Evolutionary conservation across 2,329 filamentous ascomycete genomes (phyloP), one percentile per base, ranked within the genome.

Genomic region (Sphaerulina vaccinii): DNA sequence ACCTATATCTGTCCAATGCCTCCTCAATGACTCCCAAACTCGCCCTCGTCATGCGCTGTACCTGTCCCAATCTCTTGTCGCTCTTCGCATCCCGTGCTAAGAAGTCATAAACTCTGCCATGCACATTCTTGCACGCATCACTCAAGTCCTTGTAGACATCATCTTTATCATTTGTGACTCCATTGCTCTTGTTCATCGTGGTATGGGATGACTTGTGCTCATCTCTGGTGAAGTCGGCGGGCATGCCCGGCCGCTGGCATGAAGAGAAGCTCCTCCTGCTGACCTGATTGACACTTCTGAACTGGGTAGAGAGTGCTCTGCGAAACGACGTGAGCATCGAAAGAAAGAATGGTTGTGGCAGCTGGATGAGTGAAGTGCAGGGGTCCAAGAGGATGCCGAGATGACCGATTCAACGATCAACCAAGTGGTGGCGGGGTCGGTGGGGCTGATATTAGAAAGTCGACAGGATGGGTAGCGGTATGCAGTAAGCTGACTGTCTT

Each of bases 1-100:
- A 93, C 85, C 80, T 80, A 70, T 96, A 97, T 66, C 79, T 79
- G 57, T 81, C 72, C 65, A 96, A 75, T 11, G 91, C 88, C 63
- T 89, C 81, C 55, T 83, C 80, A 52, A 96, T 83, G 18, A 96
- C 84, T 18, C 72, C 78, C 64, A 95, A 77, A 19, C 90, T 86
- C 47, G 82, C 75, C 55, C 83, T 80, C 39, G 88, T 87, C 75
- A 93, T 90, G 51, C 75, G 72, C 72, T 96, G 91, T 22, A 90
- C 82, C 49, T 76, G 76, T 61, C 73, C 75, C 52, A 91, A 71
- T 38, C 81, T 70, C 48, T 81, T 3, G 27, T 29, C 73, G 16
- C 80, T 78, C 2, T 77, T 74, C 53, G 81, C 75, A 24, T 81
- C 70, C 58, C 83, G 77, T 40, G 75, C 75, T 49, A 95, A 75